A percentile compares a stretch with the other conserved stretches of the same genome.
These are phyloP conservation scores for Candida verbasci DNA, from an alignment of 805 yeast species.

Conservation along the genomic window DNA sequence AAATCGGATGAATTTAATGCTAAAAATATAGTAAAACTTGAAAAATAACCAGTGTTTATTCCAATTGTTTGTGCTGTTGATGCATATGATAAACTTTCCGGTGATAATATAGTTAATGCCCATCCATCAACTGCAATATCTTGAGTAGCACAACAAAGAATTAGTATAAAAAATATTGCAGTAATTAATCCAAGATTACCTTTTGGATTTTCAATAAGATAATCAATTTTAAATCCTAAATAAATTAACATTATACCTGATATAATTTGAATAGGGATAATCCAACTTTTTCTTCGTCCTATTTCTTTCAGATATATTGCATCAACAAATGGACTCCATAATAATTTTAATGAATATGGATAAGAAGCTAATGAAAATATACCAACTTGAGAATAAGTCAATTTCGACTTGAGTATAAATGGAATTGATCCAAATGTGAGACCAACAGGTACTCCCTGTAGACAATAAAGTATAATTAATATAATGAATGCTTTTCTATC, in stretches of 20 bases:
- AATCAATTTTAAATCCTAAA: conserved; percentile 58
- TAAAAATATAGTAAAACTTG: conserved; percentile 85
- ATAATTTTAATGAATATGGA: conserved; percentile 85
- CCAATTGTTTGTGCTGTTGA: conserved; percentile 98
- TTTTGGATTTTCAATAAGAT: conserved; percentile 46
- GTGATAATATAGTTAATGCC: conserved; percentile 86
- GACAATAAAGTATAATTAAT: conserved; percentile 67
- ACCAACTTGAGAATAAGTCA: conserved; percentile 87
- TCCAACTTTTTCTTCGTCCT: conserved; percentile 92
- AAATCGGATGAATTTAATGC: conserved; percentile 91
- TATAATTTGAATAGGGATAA: conserved; percentile 84
- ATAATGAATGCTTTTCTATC: conserved; percentile 77
- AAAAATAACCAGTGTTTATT: conserved; percentile 85
- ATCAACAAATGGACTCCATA: conserved; percentile 97
- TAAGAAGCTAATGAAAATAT: conserved; percentile 87
- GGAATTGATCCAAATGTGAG: conserved; percentile 94
- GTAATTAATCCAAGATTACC: conserved; percentile 57
- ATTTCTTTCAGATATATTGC: conserved; percentile 62
- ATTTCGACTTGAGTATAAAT: conserved; percentile 74
- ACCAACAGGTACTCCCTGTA: conserved; percentile 98
- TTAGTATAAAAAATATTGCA: conserved; percentile 65
- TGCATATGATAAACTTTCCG: conserved; percentile 79
- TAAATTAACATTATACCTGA: conserved; percentile 64
- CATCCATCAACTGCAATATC: conserved; percentile 99
- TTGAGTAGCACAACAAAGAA: conserved; percentile 92